Base-by-base conservation (phyloP, 257 asterid species). In the Nicotiana benthamiana region DNA sequence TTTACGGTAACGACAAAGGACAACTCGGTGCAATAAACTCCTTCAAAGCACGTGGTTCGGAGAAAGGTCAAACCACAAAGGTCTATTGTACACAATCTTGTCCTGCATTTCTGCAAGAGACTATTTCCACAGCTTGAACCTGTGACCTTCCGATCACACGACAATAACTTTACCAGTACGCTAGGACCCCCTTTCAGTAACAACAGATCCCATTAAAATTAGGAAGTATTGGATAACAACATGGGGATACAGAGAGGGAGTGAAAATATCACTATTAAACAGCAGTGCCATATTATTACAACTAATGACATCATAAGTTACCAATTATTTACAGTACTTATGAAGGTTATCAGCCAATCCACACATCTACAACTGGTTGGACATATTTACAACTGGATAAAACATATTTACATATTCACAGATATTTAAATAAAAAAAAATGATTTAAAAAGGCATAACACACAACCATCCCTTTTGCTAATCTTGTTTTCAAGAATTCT, bases 361-460 rank as follows among this genome's bases (percentile, higher is more conserved):
- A 2, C 61, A 3, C 80, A 81, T 85, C 66, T 85, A 82, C 85
- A 84, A 48, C 54, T n/a, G 80, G 20, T 80, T 7, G 75, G 22
- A 46, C 56, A 12, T 32, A 34, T 62, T 72, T 34, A 52, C 60
- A 52, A 36, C 46, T 40, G 46, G 11, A 40, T 40, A 8, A 40
- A 20, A 46, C 56, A 12, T 34, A 34, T 62, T 78, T 34, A 52
- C 61, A 52, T 77, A 65, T 52, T n/a, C 59, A 80, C 79, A 80
- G 12, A 62, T 81, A 81, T 81, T 74, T 68, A 85, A 87, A 87
- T 36, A 53, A 72, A 80, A 77, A 77, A 40, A 87, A 86, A 86
- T 86, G 54, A 80, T 27, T 6, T 6, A 36, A 36, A 32, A 40
- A 83, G 66, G 28, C 78, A 70, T 40, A 53, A 72, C 60, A 43